Evolutionary conservation across 768 basidiomycete species (phyloP).

Genomic region (Trametes elegans): DNA sequence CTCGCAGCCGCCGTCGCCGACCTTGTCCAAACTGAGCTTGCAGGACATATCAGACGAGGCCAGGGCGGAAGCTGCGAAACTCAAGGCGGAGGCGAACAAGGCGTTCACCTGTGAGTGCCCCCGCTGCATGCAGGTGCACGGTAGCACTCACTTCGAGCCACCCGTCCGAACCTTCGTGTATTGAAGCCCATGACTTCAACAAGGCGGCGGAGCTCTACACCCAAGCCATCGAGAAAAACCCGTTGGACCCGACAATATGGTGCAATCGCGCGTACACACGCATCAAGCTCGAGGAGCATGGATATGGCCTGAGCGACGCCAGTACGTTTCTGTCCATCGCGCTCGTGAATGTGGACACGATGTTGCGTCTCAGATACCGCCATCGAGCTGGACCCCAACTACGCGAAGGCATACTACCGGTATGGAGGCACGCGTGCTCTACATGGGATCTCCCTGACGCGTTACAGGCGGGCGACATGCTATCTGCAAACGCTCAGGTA

Average conservation of each 20-base stretch:
- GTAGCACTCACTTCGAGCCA: too few relatives aligned
- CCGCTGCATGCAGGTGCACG: not conserved
- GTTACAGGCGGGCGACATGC: conserved; percentile 77
- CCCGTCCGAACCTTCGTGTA: too few relatives aligned
- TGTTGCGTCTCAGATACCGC: conserved; percentile 58
- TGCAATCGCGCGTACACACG: conserved; percentile 92
- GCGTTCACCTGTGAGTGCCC: conserved; percentile 66
- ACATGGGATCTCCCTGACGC: not conserved
- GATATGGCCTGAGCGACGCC: conserved; percentile 86
- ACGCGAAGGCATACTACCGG: conserved; percentile 90
- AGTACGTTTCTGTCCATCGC: conserved; percentile 48
- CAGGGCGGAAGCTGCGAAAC: conserved; percentile 57
- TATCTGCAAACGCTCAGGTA: conserved; percentile 88
- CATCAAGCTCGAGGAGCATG: conserved; percentile 92
- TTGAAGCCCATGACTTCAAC: conserved; percentile 70
- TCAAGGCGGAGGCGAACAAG: conserved; percentile 88
- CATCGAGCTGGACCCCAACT: conserved; percentile 83
- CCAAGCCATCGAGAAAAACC: conserved; percentile 84
- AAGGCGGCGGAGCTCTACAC: conserved; percentile 78
- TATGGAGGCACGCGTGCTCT: conserved; percentile 29
- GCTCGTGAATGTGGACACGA: not conserved
- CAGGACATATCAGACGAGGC: conserved; percentile 69
- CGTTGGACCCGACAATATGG: conserved; percentile 86
- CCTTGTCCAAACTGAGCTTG: conserved; percentile 49
- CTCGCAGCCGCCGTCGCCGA: conserved; percentile 56